Percentiles rank a stretch among this genome's conserved stretches.
phyloP scores from a whole-genome alignment of 2,329 filamentous ascomycete species.

The Fusarium sp. region DNA sequence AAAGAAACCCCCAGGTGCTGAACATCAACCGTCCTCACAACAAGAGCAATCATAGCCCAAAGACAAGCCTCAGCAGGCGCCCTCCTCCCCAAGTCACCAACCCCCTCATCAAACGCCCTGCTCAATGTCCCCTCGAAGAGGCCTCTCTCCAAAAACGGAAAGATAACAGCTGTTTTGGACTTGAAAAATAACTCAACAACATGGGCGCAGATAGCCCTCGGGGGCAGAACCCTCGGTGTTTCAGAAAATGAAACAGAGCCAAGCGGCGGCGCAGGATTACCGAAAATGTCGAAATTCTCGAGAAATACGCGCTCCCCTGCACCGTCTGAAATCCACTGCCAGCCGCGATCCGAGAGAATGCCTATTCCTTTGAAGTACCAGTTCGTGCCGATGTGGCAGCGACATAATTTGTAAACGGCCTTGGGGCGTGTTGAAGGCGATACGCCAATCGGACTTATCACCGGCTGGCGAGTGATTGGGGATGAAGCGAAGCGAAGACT shows the following conservation, averaged over 20 bases:
- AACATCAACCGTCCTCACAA: slow-evolving; percentile 3
- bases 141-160: slow-evolving; percentile 13
- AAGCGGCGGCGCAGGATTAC: background rate
- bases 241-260: slow-evolving; percentile 1
- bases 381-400: slow-evolving; percentile 27
- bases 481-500: slow-evolving; percentile 1
- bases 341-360: slow-evolving; percentile 19
- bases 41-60: slow-evolving; percentile 19
- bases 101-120: slow-evolving; percentile 3
- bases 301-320: slow-evolving; percentile 30
- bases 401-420: slow-evolving; percentile 10
- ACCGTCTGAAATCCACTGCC: slow-evolving; percentile 32
- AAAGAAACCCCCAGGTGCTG: background rate
- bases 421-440: background rate
- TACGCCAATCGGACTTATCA: slow-evolving; percentile 10
- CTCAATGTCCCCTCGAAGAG: slow-evolving; percentile 15
- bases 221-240: slow-evolving; percentile 1
- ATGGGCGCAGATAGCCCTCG: background rate
- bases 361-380: slow-evolving; percentile 35
- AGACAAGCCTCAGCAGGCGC: slow-evolving; percentile 16
- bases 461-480: background rate
- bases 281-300: slow-evolving; percentile 29
- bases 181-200: slow-evolving; percentile 20
- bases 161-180: slow-evolving; percentile 18
- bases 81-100: background rate